Base-by-base conservation (phyloP, 257 asterid species). In the Galeopsis tetrahit region DNA sequence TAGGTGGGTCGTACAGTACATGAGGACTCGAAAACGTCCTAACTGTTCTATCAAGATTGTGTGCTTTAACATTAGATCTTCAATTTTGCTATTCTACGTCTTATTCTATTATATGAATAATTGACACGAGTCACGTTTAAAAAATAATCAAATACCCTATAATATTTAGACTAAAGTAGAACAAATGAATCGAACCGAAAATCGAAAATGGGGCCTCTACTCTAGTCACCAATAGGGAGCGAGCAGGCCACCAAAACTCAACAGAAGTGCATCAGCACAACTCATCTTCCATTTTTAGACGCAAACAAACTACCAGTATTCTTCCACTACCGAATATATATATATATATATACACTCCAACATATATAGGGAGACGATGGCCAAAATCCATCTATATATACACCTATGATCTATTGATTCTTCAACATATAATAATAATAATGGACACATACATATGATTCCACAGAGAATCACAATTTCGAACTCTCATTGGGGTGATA, bases 181-280 rank as follows among this genome's bases (percentile, higher is more conserved):
- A 21, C 28, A 21, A 21, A 21, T 21, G 28, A 21, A 0, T 21
- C 28, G 28, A 21, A 21, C 28, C 28, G 28, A 21, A 21, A 21
- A 21, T 21, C 28, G 28, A 21, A 21, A 21, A 21, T 21, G 28
- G 28, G 28, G 28, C 28, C 28, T 21, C 28, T 21, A 21, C 28
- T 21, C 28, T 21, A 21, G 28, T 21, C 28, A 21, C 28, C 28
- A 21, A 21, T 21, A 21, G 28, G 1, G 28, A 21, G 28, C 76
- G 79, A 66, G 81, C 82, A 68, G 79, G 83, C 83, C 82, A 68
- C 83, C 81, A 73, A 77, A 72, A 71, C 78, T 44, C 68, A 68
- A 60, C 75, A 63, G 72, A 65, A 74, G 62, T 72, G 68, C 68
- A 62, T 13, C 71, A 60, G 78, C 78, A 39, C 31, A 49, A 36